Conservation (phyloP, 2,329 filamentous ascomycete species). For the Claviceps africana region DNA sequence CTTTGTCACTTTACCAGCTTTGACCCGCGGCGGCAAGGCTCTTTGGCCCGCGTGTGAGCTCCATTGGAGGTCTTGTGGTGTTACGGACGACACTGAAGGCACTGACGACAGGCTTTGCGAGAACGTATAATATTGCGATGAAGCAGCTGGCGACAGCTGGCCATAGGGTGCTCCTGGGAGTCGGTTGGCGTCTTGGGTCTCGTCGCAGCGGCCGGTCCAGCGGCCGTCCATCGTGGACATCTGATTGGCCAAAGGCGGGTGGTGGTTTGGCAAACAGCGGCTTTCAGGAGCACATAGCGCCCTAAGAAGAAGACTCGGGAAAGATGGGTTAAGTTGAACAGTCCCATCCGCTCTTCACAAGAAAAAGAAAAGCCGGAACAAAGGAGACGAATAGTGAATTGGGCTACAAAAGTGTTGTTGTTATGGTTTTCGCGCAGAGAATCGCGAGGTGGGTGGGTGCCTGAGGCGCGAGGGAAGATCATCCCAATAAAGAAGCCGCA, state of each 20-base stretch:
- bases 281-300: neutral
- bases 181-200: conserved; percentile 1
- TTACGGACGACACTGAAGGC: conserved; percentile 3
- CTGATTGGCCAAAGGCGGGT: conserved; percentile 1
- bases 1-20: conserved; percentile 32
- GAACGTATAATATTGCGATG: conserved; percentile 2
- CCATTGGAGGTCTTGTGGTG: conserved; percentile 1
- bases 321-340: neutral
- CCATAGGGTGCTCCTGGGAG: neutral
- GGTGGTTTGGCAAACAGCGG: neutral
- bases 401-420: neutral
- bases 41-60: neutral
- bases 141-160: conserved; percentile 13
- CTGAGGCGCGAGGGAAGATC: conserved; percentile 2
- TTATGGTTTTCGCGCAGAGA: no score
- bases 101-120: conserved; percentile 2
- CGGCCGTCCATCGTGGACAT: conserved; percentile 3
- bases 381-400: neutral
- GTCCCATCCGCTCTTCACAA: neutral
- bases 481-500: conserved; percentile 4
- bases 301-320: conserved; percentile 1
- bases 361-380: neutral
- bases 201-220: conserved; percentile 3
- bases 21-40: conserved; percentile 19
- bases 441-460: conserved; percentile 2